Evolutionary conservation across 805 yeast species (phyloP), one percentile per base, ranked within the genome.

Genomic region (Myxozyma nipponensis): DNA sequence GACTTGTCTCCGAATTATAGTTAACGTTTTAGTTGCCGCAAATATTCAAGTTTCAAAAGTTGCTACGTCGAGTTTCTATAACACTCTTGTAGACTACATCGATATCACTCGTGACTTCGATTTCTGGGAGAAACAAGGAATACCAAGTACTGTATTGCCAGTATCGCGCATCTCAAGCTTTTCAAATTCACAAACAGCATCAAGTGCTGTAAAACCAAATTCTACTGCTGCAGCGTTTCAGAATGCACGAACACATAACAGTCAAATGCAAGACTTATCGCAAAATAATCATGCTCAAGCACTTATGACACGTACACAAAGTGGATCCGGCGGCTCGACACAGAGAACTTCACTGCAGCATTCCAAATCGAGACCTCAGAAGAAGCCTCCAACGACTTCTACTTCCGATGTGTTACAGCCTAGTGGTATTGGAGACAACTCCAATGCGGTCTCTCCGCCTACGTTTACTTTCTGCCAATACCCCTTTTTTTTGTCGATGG

Each of bases 81-180:
- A 91, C 64, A 76, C 84, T 3, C 71, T 89, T 68, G 83, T 85
- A 2, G 98, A 91, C 65, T 86, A 75, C 64, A 81, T 87, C 22
- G 86, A 86, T 60, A 74, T 86, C 30, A 80, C 75, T 49, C 77
- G 80, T 47, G 98, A 91, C 66, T 93, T 84, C 68, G 95, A 86
- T 59, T 73, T 78, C 0, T 91, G 97, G 97, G 86, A 83, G 55
- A 64, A 56, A 39, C 53, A 51, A 17, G 52, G 54, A 2, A 50
- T 54, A 10, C 39, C 51, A 4, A 41, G 47, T 2, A 26, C 39
- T 10, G 26, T 46, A 4, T 22, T 44, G 19, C 48, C 55, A 6
- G 23, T 36, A 10, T 9, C 28, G 2, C 36, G 43, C 15, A 4
- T 19, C 15, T 17, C 44, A 9, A 26, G 19, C 17, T 28, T 18